Percentiles rank a stretch among this genome's conserved stretches.
Conservation (phyloP, 1,139 yeast species). For the Blastobotrys petasosporus region DNA sequence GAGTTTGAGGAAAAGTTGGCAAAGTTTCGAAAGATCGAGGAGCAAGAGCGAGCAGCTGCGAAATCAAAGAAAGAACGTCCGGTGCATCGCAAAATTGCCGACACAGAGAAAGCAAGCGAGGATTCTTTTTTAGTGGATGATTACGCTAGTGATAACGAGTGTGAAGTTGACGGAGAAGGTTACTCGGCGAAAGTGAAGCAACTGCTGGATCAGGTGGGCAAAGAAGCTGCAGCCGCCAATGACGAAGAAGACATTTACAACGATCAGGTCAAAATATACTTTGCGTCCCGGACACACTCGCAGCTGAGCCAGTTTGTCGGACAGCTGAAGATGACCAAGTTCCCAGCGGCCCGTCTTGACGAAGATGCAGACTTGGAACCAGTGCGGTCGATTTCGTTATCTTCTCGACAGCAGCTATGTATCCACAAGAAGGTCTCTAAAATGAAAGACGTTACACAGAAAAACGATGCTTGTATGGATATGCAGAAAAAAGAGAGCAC, state of each 20-base stretch:
- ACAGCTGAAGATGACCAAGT: constrained; percentile 58
- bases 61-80: background rate
- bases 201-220: constrained; percentile 15
- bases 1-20: constrained; percentile 39
- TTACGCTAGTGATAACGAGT: constrained; percentile 31
- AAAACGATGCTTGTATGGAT: constrained; percentile 81
- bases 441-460: constrained; percentile 44
- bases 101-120: constrained; percentile 16
- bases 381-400: constrained; percentile 33
- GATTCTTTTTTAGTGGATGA: constrained; percentile 37
- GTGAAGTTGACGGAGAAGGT: constrained; percentile 10
- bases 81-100: background rate
- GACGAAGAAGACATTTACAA: background rate
- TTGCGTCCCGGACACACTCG: constrained; percentile 86
- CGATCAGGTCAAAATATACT: constrained; percentile 42
- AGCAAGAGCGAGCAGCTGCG: constrained; percentile 14
- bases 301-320: constrained; percentile 77
- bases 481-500: constrained; percentile 44
- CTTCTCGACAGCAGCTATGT: constrained; percentile 83
- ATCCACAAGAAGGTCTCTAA: constrained; percentile 57
- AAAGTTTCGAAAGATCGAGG: constrained; percentile 22
- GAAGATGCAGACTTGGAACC: constrained; percentile 23
- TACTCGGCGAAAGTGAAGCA: constrained; percentile 19
- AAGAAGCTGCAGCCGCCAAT: constrained; percentile 3
- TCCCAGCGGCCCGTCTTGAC: constrained; percentile 51